These are phyloP conservation scores for Beauveria asiatica DNA, from an alignment of 2,329 filamentous ascomycete species.

Conservation along the genomic window DNA sequence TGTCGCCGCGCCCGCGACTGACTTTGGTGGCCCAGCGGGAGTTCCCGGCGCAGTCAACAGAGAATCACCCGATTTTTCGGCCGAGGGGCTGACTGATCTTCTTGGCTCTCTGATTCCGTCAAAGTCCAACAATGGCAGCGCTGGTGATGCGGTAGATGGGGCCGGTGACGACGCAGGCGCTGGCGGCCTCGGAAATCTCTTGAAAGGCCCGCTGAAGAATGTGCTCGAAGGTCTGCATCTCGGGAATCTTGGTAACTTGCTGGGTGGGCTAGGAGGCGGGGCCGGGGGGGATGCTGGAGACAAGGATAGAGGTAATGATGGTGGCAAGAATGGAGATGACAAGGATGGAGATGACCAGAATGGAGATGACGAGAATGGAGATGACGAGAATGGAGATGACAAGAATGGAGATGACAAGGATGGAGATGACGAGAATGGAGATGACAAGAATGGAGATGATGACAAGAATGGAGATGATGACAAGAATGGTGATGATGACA, in stretches of 20 bases:
- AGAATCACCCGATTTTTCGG: not conserved
- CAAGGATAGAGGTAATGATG: not conserved
- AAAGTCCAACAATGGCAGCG: not conserved
- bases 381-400: not conserved
- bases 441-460: not conserved
- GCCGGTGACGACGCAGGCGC: not conserved
- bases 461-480: not conserved
- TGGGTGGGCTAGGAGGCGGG: not conserved
- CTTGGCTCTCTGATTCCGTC: not conserved
- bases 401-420: not conserved
- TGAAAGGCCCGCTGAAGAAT: not conserved
- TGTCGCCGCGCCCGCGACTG: not conserved
- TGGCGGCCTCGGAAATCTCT: not conserved
- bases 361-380: not conserved
- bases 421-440: not conserved
- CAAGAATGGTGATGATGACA: not conserved
- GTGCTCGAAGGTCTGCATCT: not conserved
- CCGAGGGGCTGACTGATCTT: not conserved
- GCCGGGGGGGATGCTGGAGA: not conserved
- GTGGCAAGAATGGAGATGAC: not conserved
- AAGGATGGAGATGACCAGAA: not conserved
- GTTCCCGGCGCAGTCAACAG: not conserved
- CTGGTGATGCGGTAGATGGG: not conserved
- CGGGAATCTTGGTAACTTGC: not conserved
- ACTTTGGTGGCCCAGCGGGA: not conserved